Evolutionary conservation across 495 filamentous ascomycete genomes (phyloP), one percentile per base, ranked within the genome.

Genomic region (Aspergillus taichungensis): DNA sequence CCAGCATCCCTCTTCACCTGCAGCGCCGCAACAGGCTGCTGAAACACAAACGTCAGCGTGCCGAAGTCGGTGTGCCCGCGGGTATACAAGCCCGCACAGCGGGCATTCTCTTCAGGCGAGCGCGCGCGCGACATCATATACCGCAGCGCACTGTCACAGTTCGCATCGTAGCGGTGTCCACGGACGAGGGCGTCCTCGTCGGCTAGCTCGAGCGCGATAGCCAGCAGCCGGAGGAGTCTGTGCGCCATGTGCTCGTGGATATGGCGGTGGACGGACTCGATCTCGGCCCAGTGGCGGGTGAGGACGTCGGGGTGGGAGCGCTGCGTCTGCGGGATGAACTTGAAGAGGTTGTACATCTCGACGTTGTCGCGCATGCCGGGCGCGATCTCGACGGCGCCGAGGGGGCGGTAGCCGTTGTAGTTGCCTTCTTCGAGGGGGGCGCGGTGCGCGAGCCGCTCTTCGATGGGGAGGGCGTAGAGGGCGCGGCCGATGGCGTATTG

Each of bases 281-380:
- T 79, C 49, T 77, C 72, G 0, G 51, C 38, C 34, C 54, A 64
- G 49, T 73, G 55, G 3, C 55, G 52, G 2, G 44, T 27, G 42
- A 77, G 60, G 1, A 77, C 42, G 6, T 59, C 52, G 3, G 73
- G 73, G 13, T 76, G 74, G 0, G 55, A 47, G 0, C 72, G 62
- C 34, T 71, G 61, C 44, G 64, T 54, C 36, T 73, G 60, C 1
- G 65, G 63, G 11, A 64, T 68, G 45, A 60, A 66, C 43, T 80
- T 79, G 18, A 69, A 64, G 36, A 80, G 68, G 53, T 77, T 78
- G 57, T 75, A 77, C 5, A 67, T 60, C 54, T 80, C 75, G 32
- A 71, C 57, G 37, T 75, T 78, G 50, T 80, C 76, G 31, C 56
- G 59, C 10, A 61, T 46, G 10, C 64, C 61, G 1, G 61, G 60